Conservation (phyloP, 331 rosid genomes). For the Spiraea crenata region DNA sequence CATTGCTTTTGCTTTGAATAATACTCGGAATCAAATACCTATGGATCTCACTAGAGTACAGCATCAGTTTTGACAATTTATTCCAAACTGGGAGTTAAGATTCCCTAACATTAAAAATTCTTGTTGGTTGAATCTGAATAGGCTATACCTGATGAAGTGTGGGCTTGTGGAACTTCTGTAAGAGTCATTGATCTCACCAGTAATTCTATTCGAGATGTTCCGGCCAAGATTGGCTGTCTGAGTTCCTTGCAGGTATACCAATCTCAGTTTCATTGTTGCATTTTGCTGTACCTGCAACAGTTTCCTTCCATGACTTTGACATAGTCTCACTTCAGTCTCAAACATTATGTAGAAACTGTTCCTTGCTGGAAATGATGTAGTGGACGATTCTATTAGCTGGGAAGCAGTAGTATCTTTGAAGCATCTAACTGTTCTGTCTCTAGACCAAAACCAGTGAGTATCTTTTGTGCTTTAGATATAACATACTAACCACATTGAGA, state of each 20-base stretch:
- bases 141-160: slow-evolving; percentile 82
- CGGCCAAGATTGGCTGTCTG: slow-evolving; percentile 50
- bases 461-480: slow-evolving; percentile 19
- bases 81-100: background rate
- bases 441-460: slow-evolving; percentile 80
- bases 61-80: background rate
- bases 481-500: background rate
- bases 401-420: slow-evolving; percentile 57
- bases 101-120: background rate
- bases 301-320: background rate
- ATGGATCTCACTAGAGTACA: background rate
- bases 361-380: slow-evolving; percentile 54
- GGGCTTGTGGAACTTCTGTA: slow-evolving; percentile 62
- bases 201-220: slow-evolving; percentile 53
- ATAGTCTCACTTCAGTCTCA: slow-evolving; percentile 14
- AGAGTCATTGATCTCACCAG: slow-evolving; percentile 68
- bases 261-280: slow-evolving; percentile 13
- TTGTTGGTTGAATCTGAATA: slow-evolving; percentile 33
- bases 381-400: slow-evolving; percentile 63
- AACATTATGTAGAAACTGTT: slow-evolving; percentile 54
- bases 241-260: slow-evolving; percentile 50
- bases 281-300: slow-evolving; percentile 10
- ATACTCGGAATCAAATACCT: background rate
- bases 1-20: too few species aligned
- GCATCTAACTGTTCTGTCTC: slow-evolving; percentile 54